These are phyloP conservation scores for Sanguinoderma infundibulare DNA, from an alignment of 1,284 basidiomycete species.

Conservation along the genomic window DNA sequence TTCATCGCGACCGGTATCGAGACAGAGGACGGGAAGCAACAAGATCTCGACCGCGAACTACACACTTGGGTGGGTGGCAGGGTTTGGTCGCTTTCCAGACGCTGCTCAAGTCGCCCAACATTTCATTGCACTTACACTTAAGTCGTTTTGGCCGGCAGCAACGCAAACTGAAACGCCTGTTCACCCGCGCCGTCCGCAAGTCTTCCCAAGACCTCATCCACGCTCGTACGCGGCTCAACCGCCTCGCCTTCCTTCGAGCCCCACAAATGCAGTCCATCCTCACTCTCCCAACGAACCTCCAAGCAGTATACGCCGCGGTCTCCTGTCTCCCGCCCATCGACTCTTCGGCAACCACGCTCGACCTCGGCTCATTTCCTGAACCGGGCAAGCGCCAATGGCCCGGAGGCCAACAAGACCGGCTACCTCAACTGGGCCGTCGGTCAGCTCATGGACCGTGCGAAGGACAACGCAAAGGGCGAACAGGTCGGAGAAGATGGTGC, in stretches of 20 bases:
- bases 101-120: constrained; percentile 73
- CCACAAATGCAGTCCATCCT: constrained; percentile 35
- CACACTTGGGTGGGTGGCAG: too few relatives aligned
- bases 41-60: too few relatives aligned
- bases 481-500: constrained; percentile 11
- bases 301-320: constrained; percentile 48
- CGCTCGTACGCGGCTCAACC: constrained; percentile 47
- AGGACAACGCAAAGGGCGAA: constrained; percentile 39
- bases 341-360: constrained; percentile 41
- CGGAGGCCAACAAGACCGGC: constrained; percentile 68
- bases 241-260: constrained; percentile 50
- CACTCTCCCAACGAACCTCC: constrained; percentile 30
- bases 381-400: constrained; percentile 72
- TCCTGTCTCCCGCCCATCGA: constrained; percentile 57
- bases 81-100: constrained; percentile 80
- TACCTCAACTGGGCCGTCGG: constrained; percentile 72
- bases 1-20: too few relatives aligned
- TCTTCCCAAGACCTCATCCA: constrained; percentile 48
- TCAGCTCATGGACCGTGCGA: constrained; percentile 53
- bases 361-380: constrained; percentile 48
- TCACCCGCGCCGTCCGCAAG: constrained; percentile 50
- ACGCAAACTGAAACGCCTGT: constrained; percentile 60
- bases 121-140: constrained; percentile 6
- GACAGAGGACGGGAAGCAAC: too few relatives aligned
- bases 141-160: constrained; percentile 47